Conservation (phyloP, 164 flowering plant species). For the Warburgia ugandensis region DNA sequence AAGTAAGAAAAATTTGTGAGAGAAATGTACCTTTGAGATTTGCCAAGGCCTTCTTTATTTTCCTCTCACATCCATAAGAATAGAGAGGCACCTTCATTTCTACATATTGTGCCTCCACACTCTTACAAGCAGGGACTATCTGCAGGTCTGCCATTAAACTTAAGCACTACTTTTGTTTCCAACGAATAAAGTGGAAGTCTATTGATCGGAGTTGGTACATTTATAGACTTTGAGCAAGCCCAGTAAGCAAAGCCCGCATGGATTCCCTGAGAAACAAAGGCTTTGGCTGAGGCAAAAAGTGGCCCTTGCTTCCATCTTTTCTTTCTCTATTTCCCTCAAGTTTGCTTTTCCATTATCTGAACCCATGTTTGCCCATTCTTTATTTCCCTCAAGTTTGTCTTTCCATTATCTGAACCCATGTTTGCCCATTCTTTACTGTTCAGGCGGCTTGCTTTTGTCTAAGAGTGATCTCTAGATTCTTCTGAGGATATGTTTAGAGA, state of each 20-base stretch:
- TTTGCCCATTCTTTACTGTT: background rate
- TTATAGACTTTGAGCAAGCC: background rate
- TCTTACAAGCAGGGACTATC: conserved; percentile 50
- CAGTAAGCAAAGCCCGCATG: conserved; percentile 1
- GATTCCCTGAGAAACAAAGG: background rate
- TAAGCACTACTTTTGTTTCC: background rate
- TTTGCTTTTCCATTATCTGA: background rate
- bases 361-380: background rate
- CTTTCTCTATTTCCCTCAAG: background rate
- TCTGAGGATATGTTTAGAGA: background rate
- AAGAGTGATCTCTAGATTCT: background rate
- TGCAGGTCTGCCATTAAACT: conserved; percentile 46
- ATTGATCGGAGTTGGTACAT: background rate
- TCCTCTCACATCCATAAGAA: conserved; percentile 76
- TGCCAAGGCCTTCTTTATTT: conserved; percentile 71
- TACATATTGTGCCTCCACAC: conserved; percentile 85
- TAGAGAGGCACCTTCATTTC: conserved; percentile 90
- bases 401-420: too few species aligned
- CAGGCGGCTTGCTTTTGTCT: conserved; percentile 3
- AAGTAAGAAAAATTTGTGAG: too few species aligned
- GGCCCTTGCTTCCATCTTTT: background rate
- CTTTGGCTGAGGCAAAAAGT: background rate
- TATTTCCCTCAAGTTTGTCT: background rate
- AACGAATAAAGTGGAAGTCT: background rate
- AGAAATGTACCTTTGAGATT: conserved; percentile 53